Base-by-base conservation (phyloP, 257 asterid species). In the Orobanche coerulescens region DNA sequence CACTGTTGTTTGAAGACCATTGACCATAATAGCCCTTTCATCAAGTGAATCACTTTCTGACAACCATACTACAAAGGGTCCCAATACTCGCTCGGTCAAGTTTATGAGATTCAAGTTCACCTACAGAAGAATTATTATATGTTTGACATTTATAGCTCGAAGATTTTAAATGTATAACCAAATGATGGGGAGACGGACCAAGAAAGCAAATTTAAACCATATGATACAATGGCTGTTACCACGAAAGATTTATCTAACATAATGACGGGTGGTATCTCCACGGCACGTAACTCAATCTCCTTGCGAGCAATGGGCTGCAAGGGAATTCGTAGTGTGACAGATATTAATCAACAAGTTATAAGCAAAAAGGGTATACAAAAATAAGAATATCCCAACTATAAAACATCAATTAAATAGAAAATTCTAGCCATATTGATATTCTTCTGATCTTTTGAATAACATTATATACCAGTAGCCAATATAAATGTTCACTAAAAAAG, bases 1-100 rank as follows among this genome's bases (percentile, higher is more conserved):
- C 64, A 92, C 98, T 91, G 69, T 71, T 68, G 71, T 84, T 75
- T 85, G 96, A 69, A 86, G 87, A 73, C 98, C 98, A 80, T 88
- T 88, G 76, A 92, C 78, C 93, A 92, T 69, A n/a, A 88, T 76
- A 56, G 90, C 82, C 75, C 71, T 88, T 75, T 74, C 96, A 73
- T 86, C 95, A 19, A 78, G 85, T 64, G 87, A 78, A 73, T 79
- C 93, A 47, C 78, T 74, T 69, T 86, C 90, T 25, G 95, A 79
- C 68, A 88, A 30, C 88, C 88, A 81, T 66, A 88, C 89, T 80
- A 88, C 89, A 68, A 92, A 88, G 44, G 98, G 96, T 6, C 98
- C 98, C 74, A 92, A 73, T 44, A 84, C 76, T 54, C 94, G 82
- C 49, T 92, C 98, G 10, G 94, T 82, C 85, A 79, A 80, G 74